These are phyloP conservation scores for Russula virescens DNA, from an alignment of 768 basidiomycete species.

Conservation along the genomic window DNA sequence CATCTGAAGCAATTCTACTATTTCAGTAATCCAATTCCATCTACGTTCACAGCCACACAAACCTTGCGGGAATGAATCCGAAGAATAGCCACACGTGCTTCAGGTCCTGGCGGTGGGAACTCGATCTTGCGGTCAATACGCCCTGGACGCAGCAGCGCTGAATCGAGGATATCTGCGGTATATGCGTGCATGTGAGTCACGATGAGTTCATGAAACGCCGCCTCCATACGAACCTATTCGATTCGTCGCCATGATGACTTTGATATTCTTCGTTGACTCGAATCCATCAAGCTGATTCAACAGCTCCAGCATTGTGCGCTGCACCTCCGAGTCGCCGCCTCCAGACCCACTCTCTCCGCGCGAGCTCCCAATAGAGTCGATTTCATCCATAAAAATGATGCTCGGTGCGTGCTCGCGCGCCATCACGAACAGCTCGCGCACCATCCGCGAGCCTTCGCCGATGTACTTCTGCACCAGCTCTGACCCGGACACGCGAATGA, in stretches of 20 bases:
- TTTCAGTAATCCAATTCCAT: not conserved
- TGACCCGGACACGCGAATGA: conserved; percentile 91
- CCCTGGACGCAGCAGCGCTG: conserved; percentile 87
- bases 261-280: conserved; percentile 74
- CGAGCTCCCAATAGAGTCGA: conserved; percentile 94
- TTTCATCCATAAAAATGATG: conserved; percentile 99
- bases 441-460: conserved; percentile 95
- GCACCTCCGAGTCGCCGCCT: conserved; percentile 60
- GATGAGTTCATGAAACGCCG: not conserved
- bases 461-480: conserved; percentile 98
- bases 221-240: conserved; percentile 59
- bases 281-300: conserved; percentile 64
- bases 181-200: not conserved
- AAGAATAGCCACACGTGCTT: conserved; percentile 94
- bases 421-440: conserved; percentile 97
- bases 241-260: conserved; percentile 96
- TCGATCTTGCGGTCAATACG: conserved; percentile 98
- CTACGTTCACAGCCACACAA: conserved; percentile 7
- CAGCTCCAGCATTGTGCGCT: conserved; percentile 61
- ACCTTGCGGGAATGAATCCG: conserved; percentile 96
- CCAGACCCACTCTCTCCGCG: conserved; percentile 72
- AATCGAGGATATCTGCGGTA: conserved; percentile 79
- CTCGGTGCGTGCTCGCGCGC: conserved; percentile 94
- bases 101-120: conserved; percentile 96
- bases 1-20: conserved; percentile 52